phyloP scores from a whole-genome alignment of 495 filamentous ascomycete genomes.

The Neurospora pannonica region DNA sequence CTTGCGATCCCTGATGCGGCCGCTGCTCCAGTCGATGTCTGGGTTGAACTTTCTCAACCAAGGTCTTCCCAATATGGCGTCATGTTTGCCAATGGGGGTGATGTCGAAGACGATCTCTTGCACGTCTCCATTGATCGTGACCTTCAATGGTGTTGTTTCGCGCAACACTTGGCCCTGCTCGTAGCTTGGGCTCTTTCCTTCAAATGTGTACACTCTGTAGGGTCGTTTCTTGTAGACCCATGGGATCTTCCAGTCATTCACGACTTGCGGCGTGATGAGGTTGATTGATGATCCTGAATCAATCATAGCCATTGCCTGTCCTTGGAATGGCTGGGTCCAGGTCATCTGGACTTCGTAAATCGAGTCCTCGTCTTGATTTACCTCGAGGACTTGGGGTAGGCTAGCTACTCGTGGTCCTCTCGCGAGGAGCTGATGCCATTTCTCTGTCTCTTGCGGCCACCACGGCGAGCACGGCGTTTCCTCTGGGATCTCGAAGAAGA shows the following conservation, averaged over 20 bases:
- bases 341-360: neutral
- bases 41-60: neutral
- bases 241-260: neutral
- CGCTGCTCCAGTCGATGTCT: neutral
- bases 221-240: neutral
- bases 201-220: neutral
- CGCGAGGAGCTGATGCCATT: neutral
- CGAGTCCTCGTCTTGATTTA: neutral
- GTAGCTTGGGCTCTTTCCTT: neutral
- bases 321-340: neutral
- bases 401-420: neutral
- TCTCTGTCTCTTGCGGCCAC: neutral
- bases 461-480: too few species aligned
- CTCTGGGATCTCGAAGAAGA: too few species aligned
- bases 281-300: neutral
- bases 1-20: neutral
- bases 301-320: neutral
- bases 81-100: neutral
- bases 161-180: neutral
- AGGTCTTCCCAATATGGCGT: neutral
- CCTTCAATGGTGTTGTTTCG: neutral
- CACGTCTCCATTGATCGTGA: accelerated
- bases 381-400: neutral
- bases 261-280: neutral
- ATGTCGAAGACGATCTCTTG: neutral